Evolutionary conservation across 345 rosid genomes (phyloP).

Genomic region (Nasturtium officinale): DNA sequence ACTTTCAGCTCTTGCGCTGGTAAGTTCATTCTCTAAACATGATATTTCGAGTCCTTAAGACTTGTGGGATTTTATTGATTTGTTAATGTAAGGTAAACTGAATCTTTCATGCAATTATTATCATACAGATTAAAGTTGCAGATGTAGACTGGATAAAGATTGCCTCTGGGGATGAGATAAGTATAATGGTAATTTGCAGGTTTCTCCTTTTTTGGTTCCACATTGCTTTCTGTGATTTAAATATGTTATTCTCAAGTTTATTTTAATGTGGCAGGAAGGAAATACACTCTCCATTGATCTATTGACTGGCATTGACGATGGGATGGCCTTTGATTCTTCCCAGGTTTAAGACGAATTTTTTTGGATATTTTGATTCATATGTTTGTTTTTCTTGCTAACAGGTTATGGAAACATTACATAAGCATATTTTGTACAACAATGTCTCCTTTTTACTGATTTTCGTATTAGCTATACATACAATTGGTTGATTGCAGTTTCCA

Average conservation of each 20-base stretch:
- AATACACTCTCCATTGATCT: conserved; percentile 56
- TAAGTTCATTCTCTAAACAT: conserved; percentile 42
- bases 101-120: conserved; percentile 31
- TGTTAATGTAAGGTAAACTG: neutral
- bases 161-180: conserved; percentile 70
- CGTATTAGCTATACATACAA: conserved; percentile 6
- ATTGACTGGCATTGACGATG: conserved; percentile 71
- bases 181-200: conserved; percentile 87
- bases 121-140: conserved; percentile 80
- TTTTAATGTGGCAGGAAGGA: conserved; percentile 68
- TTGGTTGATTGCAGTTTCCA: conserved; percentile 57
- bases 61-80: conserved; percentile 11
- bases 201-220: conserved; percentile 23
- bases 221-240: conserved; percentile 14
- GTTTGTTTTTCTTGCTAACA: conserved; percentile 14
- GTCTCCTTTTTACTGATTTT: neutral
- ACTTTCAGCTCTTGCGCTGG: conserved; percentile 70
- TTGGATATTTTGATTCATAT: neutral
- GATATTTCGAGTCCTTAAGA: neutral
- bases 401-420: neutral
- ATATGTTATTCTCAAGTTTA: conserved; percentile 26
- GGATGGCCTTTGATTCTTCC: conserved; percentile 67
- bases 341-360: conserved; percentile 62
- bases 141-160: conserved; percentile 95
- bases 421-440: neutral